These are phyloP conservation scores for Termitomyces heimii DNA, from an alignment of 768 basidiomycete species.

Conservation along the genomic window DNA sequence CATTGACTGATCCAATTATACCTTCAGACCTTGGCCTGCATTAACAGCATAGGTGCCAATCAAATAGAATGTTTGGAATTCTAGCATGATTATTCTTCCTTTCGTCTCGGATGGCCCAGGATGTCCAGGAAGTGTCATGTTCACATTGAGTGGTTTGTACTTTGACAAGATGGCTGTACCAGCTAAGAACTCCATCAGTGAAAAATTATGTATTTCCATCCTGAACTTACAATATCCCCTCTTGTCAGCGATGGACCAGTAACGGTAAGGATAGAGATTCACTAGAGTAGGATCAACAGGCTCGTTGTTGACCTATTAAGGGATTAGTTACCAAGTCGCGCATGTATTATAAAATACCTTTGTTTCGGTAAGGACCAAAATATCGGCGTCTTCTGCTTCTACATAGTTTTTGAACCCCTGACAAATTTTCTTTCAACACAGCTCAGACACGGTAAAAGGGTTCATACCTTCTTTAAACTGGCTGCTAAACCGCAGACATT, in stretches of 20 bases:
- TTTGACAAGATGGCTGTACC: constrained; percentile 83
- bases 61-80: constrained; percentile 64
- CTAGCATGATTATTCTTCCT: constrained; percentile 78
- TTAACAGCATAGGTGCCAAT: constrained; percentile 84
- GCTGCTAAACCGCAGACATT: constrained; percentile 77
- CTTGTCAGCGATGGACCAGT: constrained; percentile 73
- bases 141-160: constrained; percentile 59
- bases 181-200: constrained; percentile 34
- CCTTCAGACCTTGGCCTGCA: constrained; percentile 74
- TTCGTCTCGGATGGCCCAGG: constrained; percentile 58
- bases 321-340: background rate
- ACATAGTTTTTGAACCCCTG: constrained; percentile 81
- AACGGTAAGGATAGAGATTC: constrained; percentile 59
- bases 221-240: constrained; percentile 65
- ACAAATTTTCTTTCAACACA: background rate
- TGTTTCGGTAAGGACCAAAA: constrained; percentile 81
- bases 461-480: constrained; percentile 66
- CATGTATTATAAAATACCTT: constrained; percentile 42
- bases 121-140: constrained; percentile 68
- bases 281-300: constrained; percentile 56
- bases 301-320: constrained; percentile 58
- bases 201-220: background rate
- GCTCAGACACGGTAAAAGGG: background rate
- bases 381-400: constrained; percentile 81
- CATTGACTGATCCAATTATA: constrained; percentile 14